A percentile compares a stretch with the other conserved stretches of the same genome.
Conservation (phyloP, 225 moss, liverwort and hornwort genomes). For the Antitrichia curtipendula region DNA sequence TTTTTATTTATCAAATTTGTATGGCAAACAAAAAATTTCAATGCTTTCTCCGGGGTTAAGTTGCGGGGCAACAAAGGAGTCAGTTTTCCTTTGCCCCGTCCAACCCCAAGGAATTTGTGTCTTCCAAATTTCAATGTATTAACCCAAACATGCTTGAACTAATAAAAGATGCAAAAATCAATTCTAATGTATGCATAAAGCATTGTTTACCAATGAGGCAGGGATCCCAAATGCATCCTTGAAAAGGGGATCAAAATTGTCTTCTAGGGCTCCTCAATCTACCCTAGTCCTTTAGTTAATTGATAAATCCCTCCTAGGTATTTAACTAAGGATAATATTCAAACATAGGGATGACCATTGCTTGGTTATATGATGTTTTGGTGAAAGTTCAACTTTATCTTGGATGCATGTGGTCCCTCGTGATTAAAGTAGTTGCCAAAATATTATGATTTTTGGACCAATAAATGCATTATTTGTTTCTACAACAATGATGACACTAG, state of each 20-base stretch:
- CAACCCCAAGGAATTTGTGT: not conserved
- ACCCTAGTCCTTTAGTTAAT: too few relatives aligned
- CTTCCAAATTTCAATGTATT: not conserved
- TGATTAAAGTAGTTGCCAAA: not conserved
- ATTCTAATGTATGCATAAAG: not conserved
- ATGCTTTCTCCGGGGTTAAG: fast-evolving
- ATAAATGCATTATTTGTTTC: not conserved
- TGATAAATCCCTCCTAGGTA: fast-evolving
- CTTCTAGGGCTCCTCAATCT: too few relatives aligned
- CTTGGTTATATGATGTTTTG: too few relatives aligned
- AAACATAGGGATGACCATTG: too few relatives aligned
- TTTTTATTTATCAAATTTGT: too few relatives aligned
- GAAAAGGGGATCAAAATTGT: too few relatives aligned
- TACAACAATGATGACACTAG: fast-evolving
- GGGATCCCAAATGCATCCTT: too few relatives aligned
- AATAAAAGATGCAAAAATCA: not conserved
- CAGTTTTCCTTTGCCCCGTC: fast-evolving
- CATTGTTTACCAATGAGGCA: too few relatives aligned
- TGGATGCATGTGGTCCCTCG: fast-evolving
- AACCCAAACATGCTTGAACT: not conserved
- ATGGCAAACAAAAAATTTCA: too few relatives aligned
- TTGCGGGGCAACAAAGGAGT: fast-evolving
- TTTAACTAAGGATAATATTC: too few relatives aligned
- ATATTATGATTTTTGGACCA: fast-evolving
- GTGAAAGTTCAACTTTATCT: not conserved